These are phyloP conservation scores for Hypholoma sublateritium DNA, from an alignment of 768 basidiomycete species.

Conservation along the genomic window DNA sequence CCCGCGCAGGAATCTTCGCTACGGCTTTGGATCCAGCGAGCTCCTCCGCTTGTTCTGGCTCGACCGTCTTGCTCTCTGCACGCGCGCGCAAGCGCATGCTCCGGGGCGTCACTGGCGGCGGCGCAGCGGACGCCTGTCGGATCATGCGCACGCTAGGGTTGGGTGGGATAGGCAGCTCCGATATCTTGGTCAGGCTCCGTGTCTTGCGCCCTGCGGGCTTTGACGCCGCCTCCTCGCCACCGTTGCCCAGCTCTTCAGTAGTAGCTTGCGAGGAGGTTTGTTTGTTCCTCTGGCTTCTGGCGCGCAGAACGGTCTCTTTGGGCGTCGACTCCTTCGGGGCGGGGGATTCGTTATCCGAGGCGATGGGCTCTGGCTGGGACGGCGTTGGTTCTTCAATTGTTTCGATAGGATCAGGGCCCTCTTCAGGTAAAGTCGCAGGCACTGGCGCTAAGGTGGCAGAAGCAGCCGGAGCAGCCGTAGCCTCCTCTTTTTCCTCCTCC, in stretches of 20 bases:
- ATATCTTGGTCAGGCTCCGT: conserved; percentile 16
- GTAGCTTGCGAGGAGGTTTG: not conserved
- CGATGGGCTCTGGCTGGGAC: conserved; percentile 19
- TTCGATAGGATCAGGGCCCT: conserved; percentile 42
- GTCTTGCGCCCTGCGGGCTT: conserved; percentile 9
- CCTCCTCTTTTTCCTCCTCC: conserved; percentile 1
- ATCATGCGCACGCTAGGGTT: conserved; percentile 14
- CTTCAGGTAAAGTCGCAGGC: not conserved
- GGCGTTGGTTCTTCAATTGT: conserved; percentile 31
- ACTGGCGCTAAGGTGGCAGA: not conserved
- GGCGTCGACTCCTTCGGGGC: conserved; percentile 15
- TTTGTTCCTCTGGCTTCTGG: conserved; percentile 19
- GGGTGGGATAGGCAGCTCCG: conserved; percentile 23
- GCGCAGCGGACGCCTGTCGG: not conserved
- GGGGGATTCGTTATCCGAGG: conserved; percentile 14
- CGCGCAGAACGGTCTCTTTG: conserved; percentile 10
- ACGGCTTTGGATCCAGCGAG: not conserved
- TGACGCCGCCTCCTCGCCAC: not conserved
- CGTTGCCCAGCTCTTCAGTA: not conserved
- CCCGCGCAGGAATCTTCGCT: not conserved
- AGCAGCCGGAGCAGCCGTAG: not conserved
- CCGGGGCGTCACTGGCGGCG: conserved; percentile 1
- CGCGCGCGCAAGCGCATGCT: not conserved
- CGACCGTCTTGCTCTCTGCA: not conserved
- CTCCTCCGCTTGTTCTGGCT: not conserved